A percentile compares a stretch with the other conserved stretches of the same genome.
Conservation (phyloP, 2,329 filamentous ascomycete species). For the Alternaria alternata region DNA sequence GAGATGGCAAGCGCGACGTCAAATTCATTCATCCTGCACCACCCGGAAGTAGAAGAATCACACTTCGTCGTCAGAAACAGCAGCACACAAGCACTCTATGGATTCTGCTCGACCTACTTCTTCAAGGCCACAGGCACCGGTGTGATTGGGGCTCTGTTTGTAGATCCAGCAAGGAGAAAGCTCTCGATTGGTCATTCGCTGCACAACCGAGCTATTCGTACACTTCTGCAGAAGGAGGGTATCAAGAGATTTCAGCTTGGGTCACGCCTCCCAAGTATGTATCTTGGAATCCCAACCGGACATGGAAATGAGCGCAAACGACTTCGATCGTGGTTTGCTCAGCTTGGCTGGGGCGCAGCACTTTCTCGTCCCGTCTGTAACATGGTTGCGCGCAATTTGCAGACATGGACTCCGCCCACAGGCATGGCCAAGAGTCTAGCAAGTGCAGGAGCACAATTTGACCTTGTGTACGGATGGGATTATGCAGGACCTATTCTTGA, state of each 20-base stretch:
- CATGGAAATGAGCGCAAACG: slow-evolving; percentile 68
- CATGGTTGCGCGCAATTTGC: slow-evolving; percentile 76
- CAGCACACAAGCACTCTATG: slow-evolving; percentile 88
- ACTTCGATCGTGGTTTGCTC: slow-evolving; percentile 83
- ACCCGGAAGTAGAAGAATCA: slow-evolving; percentile 75
- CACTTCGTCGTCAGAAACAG: slow-evolving; percentile 95
- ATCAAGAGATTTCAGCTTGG: slow-evolving; percentile 85
- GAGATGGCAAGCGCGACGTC: slow-evolving; percentile 74
- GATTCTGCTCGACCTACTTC: slow-evolving; percentile 90
- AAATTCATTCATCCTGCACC: slow-evolving; percentile 77
- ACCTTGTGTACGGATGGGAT: slow-evolving; percentile 81
- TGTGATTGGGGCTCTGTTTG: slow-evolving; percentile 85
- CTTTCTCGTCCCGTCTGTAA: slow-evolving; percentile 71
- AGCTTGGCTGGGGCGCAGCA: slow-evolving; percentile 83
- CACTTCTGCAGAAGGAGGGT: slow-evolving; percentile 73
- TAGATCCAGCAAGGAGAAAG: slow-evolving; percentile 85
- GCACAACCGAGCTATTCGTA: slow-evolving; percentile 83
- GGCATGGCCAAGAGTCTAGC: slow-evolving; percentile 78
- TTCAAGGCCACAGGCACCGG: slow-evolving; percentile 74
- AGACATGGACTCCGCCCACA: slow-evolving; percentile 77
- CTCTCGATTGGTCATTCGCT: slow-evolving; percentile 90
- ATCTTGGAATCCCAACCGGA: slow-evolving; percentile 80
- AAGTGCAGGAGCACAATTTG: slow-evolving; percentile 77
- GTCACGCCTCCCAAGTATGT: slow-evolving; percentile 81
- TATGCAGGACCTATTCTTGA: slow-evolving; percentile 76